Conservation (phyloP, 805 yeast species). For the Kockiozyma suomiensis region DNA sequence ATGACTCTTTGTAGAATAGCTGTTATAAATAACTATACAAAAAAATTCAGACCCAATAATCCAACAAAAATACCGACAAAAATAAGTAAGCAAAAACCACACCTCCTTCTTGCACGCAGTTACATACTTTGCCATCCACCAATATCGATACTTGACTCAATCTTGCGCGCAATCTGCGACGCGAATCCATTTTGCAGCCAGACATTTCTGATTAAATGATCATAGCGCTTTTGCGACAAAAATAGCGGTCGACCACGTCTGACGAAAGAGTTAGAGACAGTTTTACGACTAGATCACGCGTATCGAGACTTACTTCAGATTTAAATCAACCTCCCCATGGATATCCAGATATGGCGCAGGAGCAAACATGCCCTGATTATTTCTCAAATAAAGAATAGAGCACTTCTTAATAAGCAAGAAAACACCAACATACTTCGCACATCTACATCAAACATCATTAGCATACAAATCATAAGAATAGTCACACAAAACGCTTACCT, state of each 20-base stretch:
- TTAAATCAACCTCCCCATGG: conserved; percentile 84
- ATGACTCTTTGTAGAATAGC: no score
- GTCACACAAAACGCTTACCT: conserved; percentile 41
- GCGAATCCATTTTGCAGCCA: conserved; percentile 83
- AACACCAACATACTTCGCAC: conserved; percentile 65
- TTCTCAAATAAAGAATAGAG: conserved; percentile 62
- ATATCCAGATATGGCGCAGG: conserved; percentile 82
- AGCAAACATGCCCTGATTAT: conserved; percentile 79
- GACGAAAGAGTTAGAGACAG: background rate
- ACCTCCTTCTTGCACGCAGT: background rate
- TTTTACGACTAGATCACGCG: background rate
- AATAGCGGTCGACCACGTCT: conserved; percentile 70
- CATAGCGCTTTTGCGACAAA: conserved; percentile 63
- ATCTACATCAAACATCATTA: conserved; percentile 24
- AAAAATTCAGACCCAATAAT: background rate
- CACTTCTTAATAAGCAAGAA: conserved; percentile 73
- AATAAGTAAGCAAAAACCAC: background rate
- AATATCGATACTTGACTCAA: conserved; percentile 76
- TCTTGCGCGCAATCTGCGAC: conserved; percentile 72
- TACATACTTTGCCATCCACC: conserved; percentile 91
- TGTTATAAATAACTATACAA: background rate
- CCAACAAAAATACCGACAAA: background rate
- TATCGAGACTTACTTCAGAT: conserved; percentile 46
- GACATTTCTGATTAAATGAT: conserved; percentile 62
- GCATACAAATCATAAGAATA: background rate